These are phyloP conservation scores for Naganishia sp. DNA, from an alignment of 1,284 basidiomycete species.

Conservation along the genomic window DNA sequence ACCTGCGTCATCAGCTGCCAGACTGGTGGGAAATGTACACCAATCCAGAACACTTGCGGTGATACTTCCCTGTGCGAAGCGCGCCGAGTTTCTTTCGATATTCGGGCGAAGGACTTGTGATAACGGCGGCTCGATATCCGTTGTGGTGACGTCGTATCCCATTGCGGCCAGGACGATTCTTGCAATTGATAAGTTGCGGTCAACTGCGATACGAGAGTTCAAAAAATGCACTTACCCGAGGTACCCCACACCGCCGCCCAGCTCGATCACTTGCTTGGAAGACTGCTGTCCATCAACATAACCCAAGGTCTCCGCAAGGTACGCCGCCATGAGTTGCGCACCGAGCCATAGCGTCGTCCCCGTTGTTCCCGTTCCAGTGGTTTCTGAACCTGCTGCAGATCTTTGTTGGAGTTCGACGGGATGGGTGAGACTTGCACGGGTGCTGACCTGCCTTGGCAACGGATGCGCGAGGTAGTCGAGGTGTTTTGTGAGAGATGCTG, in stretches of 20 bases:
- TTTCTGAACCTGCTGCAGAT: constrained; percentile 4
- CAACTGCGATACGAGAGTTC: constrained; percentile 77
- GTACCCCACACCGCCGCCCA: constrained; percentile 80
- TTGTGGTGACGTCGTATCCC: constrained; percentile 75
- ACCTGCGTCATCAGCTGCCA: not conserved
- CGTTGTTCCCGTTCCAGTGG: constrained; percentile 57
- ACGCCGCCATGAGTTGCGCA: constrained; percentile 70
- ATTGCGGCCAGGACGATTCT: constrained; percentile 69
- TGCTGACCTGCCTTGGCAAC: constrained; percentile 49
- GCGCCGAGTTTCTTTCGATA: constrained; percentile 60
- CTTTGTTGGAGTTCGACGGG: constrained; percentile 16
- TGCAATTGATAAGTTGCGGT: constrained; percentile 53
- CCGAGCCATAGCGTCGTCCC: constrained; percentile 88
- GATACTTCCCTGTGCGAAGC: constrained; percentile 48
- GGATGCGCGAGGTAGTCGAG: constrained; percentile 59
- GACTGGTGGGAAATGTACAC: not conserved
- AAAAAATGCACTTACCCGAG: constrained; percentile 63
- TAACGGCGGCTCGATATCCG: constrained; percentile 73
- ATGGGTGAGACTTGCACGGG: constrained; percentile 52
- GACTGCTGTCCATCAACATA: constrained; percentile 9
- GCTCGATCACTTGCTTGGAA: constrained; percentile 63
- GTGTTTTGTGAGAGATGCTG: constrained; percentile 63
- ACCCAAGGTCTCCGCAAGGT: constrained; percentile 56
- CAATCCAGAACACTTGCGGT: constrained; percentile 16
- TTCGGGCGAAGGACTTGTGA: constrained; percentile 68